A percentile compares a stretch with the other conserved stretches of the same genome.
These are phyloP conservation scores for Tubosaeta sp. DNA, from an alignment of 768 basidiomycete genomes.

Conservation along the genomic window DNA sequence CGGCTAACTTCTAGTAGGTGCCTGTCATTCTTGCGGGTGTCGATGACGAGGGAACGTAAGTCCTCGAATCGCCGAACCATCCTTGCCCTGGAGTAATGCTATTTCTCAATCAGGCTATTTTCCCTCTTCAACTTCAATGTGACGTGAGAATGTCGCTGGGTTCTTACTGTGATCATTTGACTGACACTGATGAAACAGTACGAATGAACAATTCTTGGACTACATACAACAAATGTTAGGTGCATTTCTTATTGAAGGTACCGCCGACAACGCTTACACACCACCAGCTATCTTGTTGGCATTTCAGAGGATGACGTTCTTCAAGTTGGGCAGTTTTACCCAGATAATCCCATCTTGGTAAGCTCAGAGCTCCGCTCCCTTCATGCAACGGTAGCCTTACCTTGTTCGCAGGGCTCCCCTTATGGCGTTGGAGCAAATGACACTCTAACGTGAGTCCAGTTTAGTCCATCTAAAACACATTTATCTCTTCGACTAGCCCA, in stretches of 20 bases:
- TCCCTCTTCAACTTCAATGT: constrained; percentile 15
- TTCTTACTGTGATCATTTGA: neutral
- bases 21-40: constrained; percentile 31
- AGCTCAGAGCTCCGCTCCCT: neutral
- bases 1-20: constrained; percentile 6
- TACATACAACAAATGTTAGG: neutral
- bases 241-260: neutral
- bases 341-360: neutral
- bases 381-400: neutral
- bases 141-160: neutral
- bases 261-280: neutral
- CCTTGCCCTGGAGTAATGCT: no score
- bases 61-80: neutral
- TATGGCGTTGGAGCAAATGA: neutral
- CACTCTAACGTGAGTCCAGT: neutral
- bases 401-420: neutral
- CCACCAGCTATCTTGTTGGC: neutral
- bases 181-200: neutral
- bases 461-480: neutral
- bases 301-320: neutral
- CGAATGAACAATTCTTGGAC: neutral
- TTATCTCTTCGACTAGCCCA: constrained; percentile 22
- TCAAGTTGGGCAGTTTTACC: neutral
- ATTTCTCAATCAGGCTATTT: neutral
- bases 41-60: constrained; percentile 42